phyloP scores from a whole-genome alignment of 2,329 filamentous ascomycete species.

The Verticillium dahliae region DNA sequence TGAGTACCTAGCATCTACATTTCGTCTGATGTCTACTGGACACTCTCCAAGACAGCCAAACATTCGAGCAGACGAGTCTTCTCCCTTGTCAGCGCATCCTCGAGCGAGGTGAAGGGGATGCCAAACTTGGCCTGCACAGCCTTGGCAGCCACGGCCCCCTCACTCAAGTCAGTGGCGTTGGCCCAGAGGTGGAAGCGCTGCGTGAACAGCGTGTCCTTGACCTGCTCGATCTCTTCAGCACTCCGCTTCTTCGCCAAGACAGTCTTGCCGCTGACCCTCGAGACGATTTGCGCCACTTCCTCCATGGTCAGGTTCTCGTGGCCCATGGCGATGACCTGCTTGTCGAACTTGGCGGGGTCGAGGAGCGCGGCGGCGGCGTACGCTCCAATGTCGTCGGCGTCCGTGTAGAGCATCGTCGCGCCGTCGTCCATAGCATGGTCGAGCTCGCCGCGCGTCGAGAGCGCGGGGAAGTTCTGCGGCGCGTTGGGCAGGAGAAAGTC shows the following conservation, averaged over 20 bases:
- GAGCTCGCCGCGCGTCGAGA: conserved; percentile 19
- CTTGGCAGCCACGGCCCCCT: conserved; percentile 5
- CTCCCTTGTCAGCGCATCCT: conserved; percentile 16
- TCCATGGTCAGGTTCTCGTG: conserved; percentile 21
- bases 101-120: conserved; percentile 20
- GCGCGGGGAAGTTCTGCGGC: conserved; percentile 19
- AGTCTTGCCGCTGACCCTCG: conserved; percentile 20
- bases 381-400: conserved; percentile 21
- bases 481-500: conserved; percentile 18
- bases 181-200: conserved; percentile 19
- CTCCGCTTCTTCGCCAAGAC: conserved; percentile 15
- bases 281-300: conserved; percentile 20
- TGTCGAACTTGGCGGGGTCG: conserved; percentile 20
- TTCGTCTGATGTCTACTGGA: too few species aligned
- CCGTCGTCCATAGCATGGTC: conserved; percentile 16
- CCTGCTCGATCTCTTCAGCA: conserved; percentile 14
- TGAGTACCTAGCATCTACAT: too few species aligned
- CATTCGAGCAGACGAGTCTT: conserved; percentile 12
- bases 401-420: conserved; percentile 18
- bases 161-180: conserved; percentile 17
- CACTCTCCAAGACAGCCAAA: conserved; percentile 3
- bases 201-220: conserved; percentile 9
- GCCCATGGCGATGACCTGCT: conserved; percentile 22
- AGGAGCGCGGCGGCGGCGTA: conserved; percentile 24
- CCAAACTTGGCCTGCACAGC: conserved; percentile 18